Evolutionary conservation across 176 grass and related monocot genomes (phyloP).

Genomic region (Cocos nucifera): DNA sequence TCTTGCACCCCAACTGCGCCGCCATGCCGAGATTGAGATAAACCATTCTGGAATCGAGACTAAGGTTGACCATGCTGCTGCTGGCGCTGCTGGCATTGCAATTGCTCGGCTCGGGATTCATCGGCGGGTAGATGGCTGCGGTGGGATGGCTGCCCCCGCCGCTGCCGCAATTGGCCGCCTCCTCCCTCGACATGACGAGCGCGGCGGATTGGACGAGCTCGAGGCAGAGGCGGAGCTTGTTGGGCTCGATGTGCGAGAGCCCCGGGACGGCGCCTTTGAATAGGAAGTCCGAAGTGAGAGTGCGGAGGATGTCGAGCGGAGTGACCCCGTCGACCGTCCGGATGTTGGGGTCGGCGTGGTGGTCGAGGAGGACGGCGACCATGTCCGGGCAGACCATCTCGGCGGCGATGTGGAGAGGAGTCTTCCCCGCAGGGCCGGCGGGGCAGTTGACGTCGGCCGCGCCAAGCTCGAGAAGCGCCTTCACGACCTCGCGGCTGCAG

Average conservation of each 20-base stretch:
- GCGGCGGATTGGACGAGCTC: constrained; percentile 98
- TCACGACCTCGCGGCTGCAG: constrained; percentile 97
- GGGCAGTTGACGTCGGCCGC: constrained; percentile 93
- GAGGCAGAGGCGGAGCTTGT: constrained; percentile 93
- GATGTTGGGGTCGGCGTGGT: constrained; percentile 98
- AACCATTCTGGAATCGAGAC: constrained; percentile 91
- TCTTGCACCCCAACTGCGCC: constrained; percentile 61
- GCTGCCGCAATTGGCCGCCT: constrained; percentile 31
- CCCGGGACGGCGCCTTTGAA: constrained; percentile 95
- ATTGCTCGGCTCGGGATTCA: constrained; percentile 31
- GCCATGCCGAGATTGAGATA: constrained; percentile 96
- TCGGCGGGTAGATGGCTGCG: constrained; percentile 27
- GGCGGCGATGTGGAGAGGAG: constrained; percentile 86
- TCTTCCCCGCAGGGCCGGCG: constrained; percentile 72
- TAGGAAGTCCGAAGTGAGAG: constrained; percentile 96
- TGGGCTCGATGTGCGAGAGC: constrained; percentile 87
- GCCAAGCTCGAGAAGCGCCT: constrained; percentile 90
- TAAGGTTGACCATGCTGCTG: constrained; percentile 78
- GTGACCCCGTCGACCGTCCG: constrained; percentile 93
- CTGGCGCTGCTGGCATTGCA: constrained; percentile 49
- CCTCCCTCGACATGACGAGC: constrained; percentile 90
- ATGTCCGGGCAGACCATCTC: constrained; percentile 99
- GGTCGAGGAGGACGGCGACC: constrained; percentile 95
- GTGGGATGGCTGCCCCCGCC: not conserved
- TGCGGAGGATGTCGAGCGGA: constrained; percentile 86